These are phyloP conservation scores for Russula compacta DNA, from an alignment of 768 basidiomycete species.

Conservation along the genomic window DNA sequence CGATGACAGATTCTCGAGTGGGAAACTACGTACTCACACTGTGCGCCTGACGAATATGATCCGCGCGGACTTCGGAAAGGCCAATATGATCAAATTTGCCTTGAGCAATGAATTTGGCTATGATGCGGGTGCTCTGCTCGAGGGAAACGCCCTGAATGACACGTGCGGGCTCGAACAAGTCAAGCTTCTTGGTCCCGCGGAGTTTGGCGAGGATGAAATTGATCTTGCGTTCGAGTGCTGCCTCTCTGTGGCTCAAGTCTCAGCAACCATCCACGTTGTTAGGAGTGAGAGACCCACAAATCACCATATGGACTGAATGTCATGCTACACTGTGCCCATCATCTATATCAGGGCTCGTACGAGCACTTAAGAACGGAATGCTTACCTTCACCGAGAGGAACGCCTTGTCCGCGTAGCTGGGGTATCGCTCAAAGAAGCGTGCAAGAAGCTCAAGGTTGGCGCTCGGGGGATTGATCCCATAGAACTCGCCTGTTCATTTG, in stretches of 20 bases:
- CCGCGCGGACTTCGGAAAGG: conserved; percentile 44
- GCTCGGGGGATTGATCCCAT: conserved; percentile 35
- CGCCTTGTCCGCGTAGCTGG: conserved; percentile 36
- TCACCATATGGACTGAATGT: conserved; percentile 9
- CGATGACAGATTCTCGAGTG: conserved; percentile 21
- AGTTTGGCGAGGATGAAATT: conserved; percentile 27
- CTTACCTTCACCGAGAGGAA: conserved; percentile 43
- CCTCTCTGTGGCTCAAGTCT: conserved; percentile 1
- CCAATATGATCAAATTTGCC: conserved; percentile 55
- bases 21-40: conserved; percentile 31
- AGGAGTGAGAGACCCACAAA: conserved; percentile 2
- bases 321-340: conserved; percentile 5
- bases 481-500: conserved; percentile 42
- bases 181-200: conserved; percentile 46
- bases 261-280: background rate
- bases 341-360: background rate
- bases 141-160: conserved; percentile 36
- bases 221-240: conserved; percentile 12
- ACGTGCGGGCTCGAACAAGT: conserved; percentile 50
- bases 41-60: conserved; percentile 35
- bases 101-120: conserved; percentile 40
- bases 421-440: conserved; percentile 40
- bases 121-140: conserved; percentile 37
- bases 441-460: conserved; percentile 42
- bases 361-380: background rate